Percentiles rank a stretch among this genome's conserved stretches.
phyloP scores from a whole-genome alignment of 1,284 basidiomycete genomes.

The Marasmius oreades region DNA sequence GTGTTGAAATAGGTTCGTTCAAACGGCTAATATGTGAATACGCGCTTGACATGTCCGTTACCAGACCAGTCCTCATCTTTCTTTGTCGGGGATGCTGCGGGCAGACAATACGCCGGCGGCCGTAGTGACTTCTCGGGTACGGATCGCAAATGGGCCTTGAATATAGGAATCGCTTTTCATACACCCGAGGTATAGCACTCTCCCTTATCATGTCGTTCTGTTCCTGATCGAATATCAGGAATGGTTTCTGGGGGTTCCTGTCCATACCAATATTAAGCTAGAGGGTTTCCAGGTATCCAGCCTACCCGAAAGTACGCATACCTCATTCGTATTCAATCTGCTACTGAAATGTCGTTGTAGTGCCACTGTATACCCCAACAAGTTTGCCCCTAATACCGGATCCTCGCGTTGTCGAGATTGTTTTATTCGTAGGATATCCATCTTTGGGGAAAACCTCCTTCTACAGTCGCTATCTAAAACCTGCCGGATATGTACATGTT shows the following conservation, averaged over 20 bases:
- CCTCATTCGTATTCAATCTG: conserved; percentile 4
- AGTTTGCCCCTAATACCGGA: conserved; percentile 55
- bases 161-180: conserved; percentile 67
- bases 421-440: conserved; percentile 88
- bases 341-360: conserved; percentile 28
- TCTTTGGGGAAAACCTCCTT: conserved; percentile 87
- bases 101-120: conserved; percentile 46
- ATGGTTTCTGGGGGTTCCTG: conserved; percentile 68
- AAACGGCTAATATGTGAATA: not conserved
- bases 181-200: conserved; percentile 54
- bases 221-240: conserved; percentile 45
- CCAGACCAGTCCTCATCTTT: conserved; percentile 67
- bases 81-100: conserved; percentile 91
- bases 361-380: conserved; percentile 59
- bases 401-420: conserved; percentile 46
- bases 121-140: conserved; percentile 71
- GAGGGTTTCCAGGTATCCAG: conserved; percentile 59
- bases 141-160: conserved; percentile 84
- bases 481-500: conserved; percentile 71
- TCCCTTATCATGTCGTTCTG: not conserved
- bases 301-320: conserved; percentile 38
- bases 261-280: conserved; percentile 40
- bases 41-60: not conserved
- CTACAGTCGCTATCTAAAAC: conserved; percentile 68
- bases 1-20: conserved; percentile 61